phyloP scores from a whole-genome alignment of 2,329 filamentous ascomycete species.

The Phoma sp. region DNA sequence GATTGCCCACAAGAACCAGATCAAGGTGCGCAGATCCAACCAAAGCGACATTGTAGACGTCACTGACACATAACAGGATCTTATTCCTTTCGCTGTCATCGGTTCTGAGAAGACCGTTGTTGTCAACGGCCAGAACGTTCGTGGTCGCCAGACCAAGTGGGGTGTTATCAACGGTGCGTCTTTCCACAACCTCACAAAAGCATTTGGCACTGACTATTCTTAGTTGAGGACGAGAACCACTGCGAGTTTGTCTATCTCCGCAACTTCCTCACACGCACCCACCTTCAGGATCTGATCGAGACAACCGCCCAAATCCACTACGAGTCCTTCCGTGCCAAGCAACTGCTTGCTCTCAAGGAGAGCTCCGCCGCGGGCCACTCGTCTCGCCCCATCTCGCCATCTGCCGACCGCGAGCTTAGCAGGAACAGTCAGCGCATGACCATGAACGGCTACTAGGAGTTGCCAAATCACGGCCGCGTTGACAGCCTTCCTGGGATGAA shows the following conservation, averaged over 20 bases:
- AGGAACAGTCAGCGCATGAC: constrained; percentile 95
- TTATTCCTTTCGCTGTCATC: constrained; percentile 96
- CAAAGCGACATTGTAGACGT: background rate
- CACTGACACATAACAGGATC: constrained; percentile 65
- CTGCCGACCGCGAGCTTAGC: constrained; percentile 94
- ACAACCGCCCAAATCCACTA: constrained; percentile 99
- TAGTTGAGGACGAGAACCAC: constrained; percentile 96
- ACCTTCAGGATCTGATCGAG: constrained; percentile 98
- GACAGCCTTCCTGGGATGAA: constrained; percentile 37
- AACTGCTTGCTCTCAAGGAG: constrained; percentile 96
- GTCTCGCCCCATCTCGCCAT: constrained; percentile 92
- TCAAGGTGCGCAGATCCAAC: constrained; percentile 74
- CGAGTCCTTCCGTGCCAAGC: constrained; percentile 99
- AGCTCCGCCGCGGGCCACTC: constrained; percentile 84
- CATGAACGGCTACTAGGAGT: constrained; percentile 92
- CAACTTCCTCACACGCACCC: constrained; percentile 97
- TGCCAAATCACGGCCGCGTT: constrained; percentile 40
- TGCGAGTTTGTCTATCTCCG: constrained; percentile 99
- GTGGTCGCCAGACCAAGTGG: constrained; percentile 98
- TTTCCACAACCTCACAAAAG: background rate
- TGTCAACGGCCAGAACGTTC: constrained; percentile 95
- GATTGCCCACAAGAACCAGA: constrained; percentile 88
- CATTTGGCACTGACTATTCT: constrained; percentile 21
- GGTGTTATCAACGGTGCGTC: constrained; percentile 81
- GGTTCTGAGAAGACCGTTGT: constrained; percentile 98